Conservation (phyloP, 495 filamentous ascomycete species). For the Beverwykella pulmonaria region DNA sequence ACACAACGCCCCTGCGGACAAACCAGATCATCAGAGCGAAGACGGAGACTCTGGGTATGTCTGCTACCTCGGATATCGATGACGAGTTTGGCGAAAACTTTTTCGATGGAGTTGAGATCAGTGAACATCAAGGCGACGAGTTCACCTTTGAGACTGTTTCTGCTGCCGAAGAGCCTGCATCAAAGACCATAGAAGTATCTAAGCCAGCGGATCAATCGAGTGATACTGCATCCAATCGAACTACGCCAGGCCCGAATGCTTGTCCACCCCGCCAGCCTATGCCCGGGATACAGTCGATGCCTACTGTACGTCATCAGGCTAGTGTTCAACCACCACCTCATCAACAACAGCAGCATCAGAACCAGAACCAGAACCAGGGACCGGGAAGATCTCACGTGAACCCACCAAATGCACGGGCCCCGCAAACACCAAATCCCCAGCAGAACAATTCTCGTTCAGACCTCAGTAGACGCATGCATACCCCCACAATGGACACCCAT, state of each 20-base stretch:
- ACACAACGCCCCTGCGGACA: slow-evolving; percentile 4
- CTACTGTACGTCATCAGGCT: slow-evolving; percentile 37
- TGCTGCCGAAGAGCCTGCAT: neutral
- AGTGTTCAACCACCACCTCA: slow-evolving; percentile 30
- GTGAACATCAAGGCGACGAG: slow-evolving; percentile 26
- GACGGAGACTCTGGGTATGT: slow-evolving; percentile 32
- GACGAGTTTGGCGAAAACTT: slow-evolving; percentile 70
- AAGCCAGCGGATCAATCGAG: slow-evolving; percentile 10
- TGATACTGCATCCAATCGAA: slow-evolving; percentile 20
- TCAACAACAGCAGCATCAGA: slow-evolving; percentile 29
- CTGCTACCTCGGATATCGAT: slow-evolving; percentile 49
- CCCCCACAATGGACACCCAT: slow-evolving; percentile 32
- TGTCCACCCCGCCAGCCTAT: slow-evolving; percentile 30
- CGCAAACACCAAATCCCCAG: slow-evolving; percentile 31
- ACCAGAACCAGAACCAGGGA: slow-evolving; percentile 29
- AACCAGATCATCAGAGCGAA: slow-evolving; percentile 20
- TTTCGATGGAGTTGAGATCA: slow-evolving; percentile 46
- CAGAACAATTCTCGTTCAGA: slow-evolving; percentile 20
- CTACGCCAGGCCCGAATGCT: slow-evolving; percentile 14
- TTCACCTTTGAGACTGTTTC: slow-evolving; percentile 21
- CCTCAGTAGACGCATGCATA: slow-evolving; percentile 11
- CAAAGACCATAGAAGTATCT: slow-evolving; percentile 2
- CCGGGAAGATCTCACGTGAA: slow-evolving; percentile 5
- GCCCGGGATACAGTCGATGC: slow-evolving; percentile 41
- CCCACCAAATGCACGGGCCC: slow-evolving; percentile 36